Percentiles rank a stretch among this genome's conserved stretches.
These are phyloP conservation scores for Ogataea parapolymorpha DNA, from an alignment of 805 yeast genomes.

Conservation along the genomic window DNA sequence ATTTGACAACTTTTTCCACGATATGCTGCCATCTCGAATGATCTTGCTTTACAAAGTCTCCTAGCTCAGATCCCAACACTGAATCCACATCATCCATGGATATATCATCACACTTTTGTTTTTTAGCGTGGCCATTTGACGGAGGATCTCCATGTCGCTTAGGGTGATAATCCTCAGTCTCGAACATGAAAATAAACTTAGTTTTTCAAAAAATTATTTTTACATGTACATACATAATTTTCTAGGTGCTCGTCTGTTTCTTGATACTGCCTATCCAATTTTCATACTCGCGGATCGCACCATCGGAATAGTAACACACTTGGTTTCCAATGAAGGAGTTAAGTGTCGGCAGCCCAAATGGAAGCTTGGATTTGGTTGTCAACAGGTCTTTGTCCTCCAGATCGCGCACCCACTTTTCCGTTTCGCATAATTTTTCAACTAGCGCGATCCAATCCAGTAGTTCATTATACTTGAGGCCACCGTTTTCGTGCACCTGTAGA, in stretches of 20 bases:
- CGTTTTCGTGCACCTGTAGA: constrained; percentile 51
- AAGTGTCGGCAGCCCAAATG: constrained; percentile 22
- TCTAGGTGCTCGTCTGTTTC: constrained; percentile 22
- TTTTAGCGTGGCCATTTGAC: constrained; percentile 3
- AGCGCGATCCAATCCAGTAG: constrained; percentile 51
- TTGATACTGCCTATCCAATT: constrained; percentile 33
- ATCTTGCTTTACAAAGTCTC: constrained; percentile 11
- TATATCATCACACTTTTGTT: constrained; percentile 3
- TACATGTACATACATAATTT: neutral
- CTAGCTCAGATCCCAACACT: constrained; percentile 11
- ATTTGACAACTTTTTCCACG: constrained; percentile 73
- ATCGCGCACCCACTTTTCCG: constrained; percentile 60
- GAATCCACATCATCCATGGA: constrained; percentile 6
- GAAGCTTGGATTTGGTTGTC: constrained; percentile 38
- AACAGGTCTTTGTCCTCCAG: constrained; percentile 27
- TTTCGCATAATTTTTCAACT: constrained; percentile 50
- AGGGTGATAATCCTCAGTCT: neutral
- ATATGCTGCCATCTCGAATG: constrained; percentile 71
- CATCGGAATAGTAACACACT: constrained; percentile 30
- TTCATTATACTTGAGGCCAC: constrained; percentile 47
- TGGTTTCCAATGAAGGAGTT: constrained; percentile 20
- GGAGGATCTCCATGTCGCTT: constrained; percentile 1
- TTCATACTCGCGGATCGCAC: constrained; percentile 30
- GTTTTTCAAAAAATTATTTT: constrained; percentile 1
- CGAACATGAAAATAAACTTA: constrained; percentile 1